Percentiles rank a stretch among this genome's conserved stretches.
phyloP scores from a whole-genome alignment of 129 eudicot genomes.

The Daucus carota region DNA sequence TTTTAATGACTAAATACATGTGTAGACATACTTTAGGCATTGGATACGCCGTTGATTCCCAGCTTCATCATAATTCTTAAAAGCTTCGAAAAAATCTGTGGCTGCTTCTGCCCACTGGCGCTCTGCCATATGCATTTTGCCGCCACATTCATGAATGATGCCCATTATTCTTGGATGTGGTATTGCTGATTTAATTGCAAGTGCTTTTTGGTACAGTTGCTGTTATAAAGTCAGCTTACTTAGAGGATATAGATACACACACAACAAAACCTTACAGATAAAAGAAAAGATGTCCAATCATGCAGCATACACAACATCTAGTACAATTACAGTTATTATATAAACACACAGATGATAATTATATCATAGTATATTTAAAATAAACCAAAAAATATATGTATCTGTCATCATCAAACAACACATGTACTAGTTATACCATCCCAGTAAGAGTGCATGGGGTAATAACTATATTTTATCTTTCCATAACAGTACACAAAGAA shows the following conservation, averaged over 20 bases:
- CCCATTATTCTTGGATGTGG: constrained; percentile 99
- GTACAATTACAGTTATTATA: neutral
- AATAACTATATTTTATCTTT: neutral
- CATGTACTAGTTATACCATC: neutral
- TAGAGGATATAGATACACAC: neutral
- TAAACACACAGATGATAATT: neutral
- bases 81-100: constrained; percentile 98
- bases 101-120: constrained; percentile 99
- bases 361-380: neutral
- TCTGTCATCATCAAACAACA: neutral
- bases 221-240: constrained; percentile 16
- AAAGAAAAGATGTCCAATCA: neutral
- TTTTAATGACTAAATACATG: neutral
- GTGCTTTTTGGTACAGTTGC: constrained; percentile 93
- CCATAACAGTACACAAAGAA: neutral
- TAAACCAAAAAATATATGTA: neutral
- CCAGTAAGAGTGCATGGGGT: neutral
- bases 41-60: constrained; percentile 94
- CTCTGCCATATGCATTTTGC: constrained; percentile 99
- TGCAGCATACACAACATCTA: neutral
- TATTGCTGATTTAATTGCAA: constrained; percentile 89
- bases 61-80: constrained; percentile 97
- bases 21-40: constrained; percentile 71
- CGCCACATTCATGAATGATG: constrained; percentile 96
- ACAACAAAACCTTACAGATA: neutral